Evolutionary conservation across 2,329 filamentous ascomycete species (phyloP).

Genomic region (Ilyonectria mors-panacis): DNA sequence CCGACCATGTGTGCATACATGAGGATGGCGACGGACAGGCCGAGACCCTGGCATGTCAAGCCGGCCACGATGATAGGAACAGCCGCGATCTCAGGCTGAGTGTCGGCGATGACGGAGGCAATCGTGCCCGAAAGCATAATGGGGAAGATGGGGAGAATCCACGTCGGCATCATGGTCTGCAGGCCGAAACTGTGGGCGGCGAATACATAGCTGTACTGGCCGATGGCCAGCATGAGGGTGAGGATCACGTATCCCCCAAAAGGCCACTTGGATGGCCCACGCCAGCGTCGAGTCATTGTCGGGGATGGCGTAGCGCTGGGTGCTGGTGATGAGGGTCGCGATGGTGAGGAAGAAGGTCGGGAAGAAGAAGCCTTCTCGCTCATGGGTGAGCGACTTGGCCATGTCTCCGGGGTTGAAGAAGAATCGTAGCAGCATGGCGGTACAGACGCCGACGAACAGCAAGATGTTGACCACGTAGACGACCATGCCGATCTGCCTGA

Average conservation of each 20-base stretch:
- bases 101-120: slow-evolving; percentile 73
- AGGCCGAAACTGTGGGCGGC: slow-evolving; percentile 70
- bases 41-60: slow-evolving; percentile 78
- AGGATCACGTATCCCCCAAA: slow-evolving; percentile 77
- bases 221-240: slow-evolving; percentile 72
- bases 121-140: slow-evolving; percentile 81
- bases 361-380: slow-evolving; percentile 79
- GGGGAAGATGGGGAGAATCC: slow-evolving; percentile 83
- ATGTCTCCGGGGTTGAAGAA: slow-evolving; percentile 69
- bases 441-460: slow-evolving; percentile 71
- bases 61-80: slow-evolving; percentile 77
- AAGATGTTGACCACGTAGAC: slow-evolving; percentile 78
- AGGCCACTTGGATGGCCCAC: slow-evolving; percentile 72
- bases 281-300: slow-evolving; percentile 68
- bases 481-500: slow-evolving; percentile 74
- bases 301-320: slow-evolving; percentile 75
- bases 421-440: slow-evolving; percentile 72
- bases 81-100: slow-evolving; percentile 69
- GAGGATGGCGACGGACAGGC: slow-evolving; percentile 75
- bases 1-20: slow-evolving; percentile 82
- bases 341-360: slow-evolving; percentile 79
- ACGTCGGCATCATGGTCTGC: slow-evolving; percentile 79
- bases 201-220: slow-evolving; percentile 79
- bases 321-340: slow-evolving; percentile 76
- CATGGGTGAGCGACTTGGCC: slow-evolving; percentile 70